These are phyloP conservation scores for Breviolum minutum DNA, from an alignment of 73 alveolate genomes.

Conservation along the genomic window DNA sequence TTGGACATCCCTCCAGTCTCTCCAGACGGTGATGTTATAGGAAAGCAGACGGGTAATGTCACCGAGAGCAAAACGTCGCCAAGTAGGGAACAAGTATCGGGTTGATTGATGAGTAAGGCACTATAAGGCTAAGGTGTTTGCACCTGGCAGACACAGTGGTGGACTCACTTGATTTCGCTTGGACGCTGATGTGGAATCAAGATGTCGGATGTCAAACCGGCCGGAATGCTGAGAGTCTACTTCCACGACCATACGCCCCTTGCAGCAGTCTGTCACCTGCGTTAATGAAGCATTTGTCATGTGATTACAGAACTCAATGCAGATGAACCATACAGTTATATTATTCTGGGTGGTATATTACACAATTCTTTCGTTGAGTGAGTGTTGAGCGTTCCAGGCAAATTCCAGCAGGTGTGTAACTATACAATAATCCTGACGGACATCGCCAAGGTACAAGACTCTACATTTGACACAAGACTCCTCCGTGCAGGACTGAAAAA, in stretches of 20 bases:
- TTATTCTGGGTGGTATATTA: background rate
- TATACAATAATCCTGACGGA: background rate
- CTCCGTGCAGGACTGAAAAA: slow-evolving; percentile 29
- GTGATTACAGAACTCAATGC: too few species aligned
- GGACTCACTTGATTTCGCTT: background rate
- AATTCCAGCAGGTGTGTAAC: background rate
- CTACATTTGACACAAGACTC: slow-evolving; percentile 48
- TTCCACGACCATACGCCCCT: slow-evolving; percentile 51
- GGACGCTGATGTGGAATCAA: background rate
- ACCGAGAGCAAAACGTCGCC: too few species aligned
- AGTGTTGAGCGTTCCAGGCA: background rate
- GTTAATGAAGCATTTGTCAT: background rate
- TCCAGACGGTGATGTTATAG: too few species aligned
- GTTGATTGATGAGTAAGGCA: too few species aligned
- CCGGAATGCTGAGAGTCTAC: slow-evolving; percentile 64
- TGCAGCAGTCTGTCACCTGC: background rate
- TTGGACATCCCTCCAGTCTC: too few species aligned
- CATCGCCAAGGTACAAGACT: slow-evolving; percentile 25
- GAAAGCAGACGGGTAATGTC: too few species aligned
- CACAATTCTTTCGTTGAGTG: background rate
- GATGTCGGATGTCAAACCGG: slow-evolving; percentile 11
- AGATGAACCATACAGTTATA: too few species aligned
- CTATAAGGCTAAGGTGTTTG: too few species aligned
- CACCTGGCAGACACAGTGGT: background rate
- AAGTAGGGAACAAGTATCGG: too few species aligned